phyloP scores from a whole-genome alignment of 768 basidiomycete genomes.

The Obba rivulosa region DNA sequence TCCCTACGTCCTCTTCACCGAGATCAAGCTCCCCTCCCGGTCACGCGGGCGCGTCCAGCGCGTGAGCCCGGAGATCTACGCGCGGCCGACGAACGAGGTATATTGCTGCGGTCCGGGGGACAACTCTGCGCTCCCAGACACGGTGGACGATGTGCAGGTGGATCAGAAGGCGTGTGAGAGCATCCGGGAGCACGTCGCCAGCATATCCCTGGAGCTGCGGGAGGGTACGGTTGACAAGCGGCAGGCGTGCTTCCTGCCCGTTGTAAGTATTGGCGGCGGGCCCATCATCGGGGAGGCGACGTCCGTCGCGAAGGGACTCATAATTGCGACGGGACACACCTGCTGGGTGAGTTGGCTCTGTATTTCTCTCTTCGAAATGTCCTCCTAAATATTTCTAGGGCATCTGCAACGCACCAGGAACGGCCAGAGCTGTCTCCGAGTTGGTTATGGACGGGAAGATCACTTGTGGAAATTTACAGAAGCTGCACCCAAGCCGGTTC shows the following conservation, averaged over 20 bases:
- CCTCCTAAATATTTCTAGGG: slow-evolving; percentile 41
- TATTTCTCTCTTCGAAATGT: neutral
- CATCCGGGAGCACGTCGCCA: slow-evolving; percentile 50
- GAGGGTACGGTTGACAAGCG: slow-evolving; percentile 46
- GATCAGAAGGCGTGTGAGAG: slow-evolving; percentile 51
- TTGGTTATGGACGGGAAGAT: slow-evolving; percentile 64
- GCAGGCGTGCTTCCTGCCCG: slow-evolving; percentile 79
- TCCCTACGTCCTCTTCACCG: slow-evolving; percentile 82
- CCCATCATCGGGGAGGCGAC: slow-evolving; percentile 68
- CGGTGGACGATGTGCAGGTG: slow-evolving; percentile 67
- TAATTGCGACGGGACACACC: slow-evolving; percentile 73
- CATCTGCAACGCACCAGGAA: slow-evolving; percentile 81
- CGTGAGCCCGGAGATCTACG: slow-evolving; percentile 65
- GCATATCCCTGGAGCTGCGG: slow-evolving; percentile 53
- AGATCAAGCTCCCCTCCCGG: slow-evolving; percentile 43
- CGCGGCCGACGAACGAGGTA: slow-evolving; percentile 63
- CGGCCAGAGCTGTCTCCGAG: slow-evolving; percentile 68
- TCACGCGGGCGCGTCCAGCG: slow-evolving; percentile 11
- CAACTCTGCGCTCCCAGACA: slow-evolving; percentile 58
- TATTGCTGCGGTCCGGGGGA: slow-evolving; percentile 82
- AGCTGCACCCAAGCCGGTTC: slow-evolving; percentile 34
- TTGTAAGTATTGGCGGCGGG: slow-evolving; percentile 49
- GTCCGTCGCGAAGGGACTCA: slow-evolving; percentile 53
- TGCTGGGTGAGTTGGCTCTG: slow-evolving; percentile 56
- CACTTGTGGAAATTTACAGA: slow-evolving; percentile 47